Evolutionary conservation across 192 early-diverging fungal genomes (phyloP).

Genomic region (Backusella mclennaniae): DNA sequence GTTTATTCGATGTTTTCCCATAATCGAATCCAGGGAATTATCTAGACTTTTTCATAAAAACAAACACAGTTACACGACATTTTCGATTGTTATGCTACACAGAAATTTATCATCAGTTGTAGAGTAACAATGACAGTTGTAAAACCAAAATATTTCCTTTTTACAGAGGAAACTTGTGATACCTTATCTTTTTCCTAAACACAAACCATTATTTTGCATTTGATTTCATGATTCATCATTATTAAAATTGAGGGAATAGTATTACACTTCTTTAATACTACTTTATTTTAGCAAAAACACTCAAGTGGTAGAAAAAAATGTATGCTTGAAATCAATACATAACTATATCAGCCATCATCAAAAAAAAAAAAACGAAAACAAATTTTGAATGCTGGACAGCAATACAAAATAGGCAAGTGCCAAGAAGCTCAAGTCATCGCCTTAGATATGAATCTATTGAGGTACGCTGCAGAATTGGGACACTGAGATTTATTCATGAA

Average conservation of each 20-base stretch:
- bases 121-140: slow-evolving; percentile 7
- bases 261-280: neutral
- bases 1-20: neutral
- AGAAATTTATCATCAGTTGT: neutral
- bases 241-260: neutral
- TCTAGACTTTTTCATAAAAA: neutral
- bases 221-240: neutral
- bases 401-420: too few species aligned
- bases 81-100: neutral
- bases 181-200: neutral
- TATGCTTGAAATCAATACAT: neutral
- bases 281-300: neutral
- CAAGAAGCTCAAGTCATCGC: too few species aligned
- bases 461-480: too few species aligned
- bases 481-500: too few species aligned
- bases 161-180: neutral
- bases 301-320: neutral
- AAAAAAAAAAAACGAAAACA: neutral
- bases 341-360: neutral
- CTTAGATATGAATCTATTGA: too few species aligned
- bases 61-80: neutral
- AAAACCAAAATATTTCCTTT: neutral
- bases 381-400: too few species aligned
- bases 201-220: neutral
- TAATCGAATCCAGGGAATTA: neutral